These are phyloP conservation scores for Bretschneidera sinensis DNA, from an alignment of 345 rosid genomes.

Conservation along the genomic window DNA sequence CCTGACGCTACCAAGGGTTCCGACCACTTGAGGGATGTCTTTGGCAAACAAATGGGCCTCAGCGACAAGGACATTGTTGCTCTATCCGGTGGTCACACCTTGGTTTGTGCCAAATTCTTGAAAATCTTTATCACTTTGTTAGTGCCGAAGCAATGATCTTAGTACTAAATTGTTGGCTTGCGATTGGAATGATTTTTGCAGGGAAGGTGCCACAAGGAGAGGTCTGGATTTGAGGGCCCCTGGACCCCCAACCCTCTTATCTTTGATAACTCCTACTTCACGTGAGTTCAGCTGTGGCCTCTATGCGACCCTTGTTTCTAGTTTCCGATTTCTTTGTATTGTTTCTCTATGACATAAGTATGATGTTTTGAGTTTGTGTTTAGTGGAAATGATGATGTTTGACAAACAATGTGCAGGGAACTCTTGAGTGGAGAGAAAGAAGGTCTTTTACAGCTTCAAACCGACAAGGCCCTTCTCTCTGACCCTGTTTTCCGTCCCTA, in stretches of 20 bases:
- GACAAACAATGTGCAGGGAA: constrained; percentile 40
- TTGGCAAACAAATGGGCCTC: constrained; percentile 69
- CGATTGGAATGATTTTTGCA: constrained; percentile 18
- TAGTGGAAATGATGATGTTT: background rate
- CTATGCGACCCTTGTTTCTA: too few species aligned
- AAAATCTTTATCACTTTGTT: background rate
- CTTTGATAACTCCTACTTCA: constrained; percentile 91
- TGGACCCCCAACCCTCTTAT: constrained; percentile 89
- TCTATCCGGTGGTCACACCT: constrained; percentile 92
- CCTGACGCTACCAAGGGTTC: constrained; percentile 89
- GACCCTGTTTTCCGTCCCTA: constrained; percentile 87
- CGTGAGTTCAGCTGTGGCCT: constrained; percentile 32
- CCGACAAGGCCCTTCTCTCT: constrained; percentile 74
- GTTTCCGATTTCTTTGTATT: background rate
- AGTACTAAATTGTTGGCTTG: background rate
- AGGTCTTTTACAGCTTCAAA: constrained; percentile 68
- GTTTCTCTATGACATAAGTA: background rate
- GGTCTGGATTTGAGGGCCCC: constrained; percentile 96
- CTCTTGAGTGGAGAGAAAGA: constrained; percentile 82
- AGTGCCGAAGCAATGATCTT: background rate
- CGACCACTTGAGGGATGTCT: constrained; percentile 82
- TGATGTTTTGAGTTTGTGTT: background rate
- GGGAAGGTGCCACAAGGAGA: constrained; percentile 96
- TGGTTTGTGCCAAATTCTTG: constrained; percentile 43
- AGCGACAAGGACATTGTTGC: constrained; percentile 89